Evolutionary conservation across 306 rosid genomes (phyloP), one percentile per base, ranked within the genome.

Genomic region (Sechiopsis laciniata): DNA sequence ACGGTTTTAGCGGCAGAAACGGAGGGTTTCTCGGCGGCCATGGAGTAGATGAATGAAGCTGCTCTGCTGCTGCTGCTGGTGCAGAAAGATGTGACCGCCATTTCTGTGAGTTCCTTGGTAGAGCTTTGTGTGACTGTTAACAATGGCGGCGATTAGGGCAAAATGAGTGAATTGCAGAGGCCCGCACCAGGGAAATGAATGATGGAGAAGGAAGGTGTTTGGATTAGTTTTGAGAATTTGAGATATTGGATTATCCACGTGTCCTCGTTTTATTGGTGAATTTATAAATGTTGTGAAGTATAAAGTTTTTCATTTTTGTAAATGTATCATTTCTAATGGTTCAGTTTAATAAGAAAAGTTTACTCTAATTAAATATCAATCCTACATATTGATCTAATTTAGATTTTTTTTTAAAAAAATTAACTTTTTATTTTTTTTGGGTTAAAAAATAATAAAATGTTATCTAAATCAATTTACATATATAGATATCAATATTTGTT

Each of bases 11-110:
- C 45, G 16, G 83, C 89, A 0, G 89, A 82, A 2, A 92, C 86
- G 29, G 78, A 72, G 26, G 97, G 79, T 60, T 89, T 91, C 80
- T 80, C 86, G 78, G 93, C 65, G 37, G 93, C 93, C 98, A 88
- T 88, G 46, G 84, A 78, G 58, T 42, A 65, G 63, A 74, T n/a
- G 58, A 79, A 71, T 5, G 77, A 84, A 48, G 63, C 52, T 6
- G 69, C 79, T 74, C 75, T 60, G 54, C 89, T 56, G 66, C 80
- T 82, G 60, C 63, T 76, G 75, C 75, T 60, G 54, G 88, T 56
- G 62, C 76, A 85, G 29, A 86, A 68, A 56, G 92, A 82, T 57
- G 71, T 59, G 57, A 72, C 78, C 55, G 80, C 96, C 99, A 90
- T 90, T 19, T 0, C 16, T 66, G 16, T 13, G 74, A 19, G 45